Evolutionary conservation across 1,284 basidiomycete genomes (phyloP), one percentile per base, ranked within the genome.

Genomic region (Cystobasidium sp.): DNA sequence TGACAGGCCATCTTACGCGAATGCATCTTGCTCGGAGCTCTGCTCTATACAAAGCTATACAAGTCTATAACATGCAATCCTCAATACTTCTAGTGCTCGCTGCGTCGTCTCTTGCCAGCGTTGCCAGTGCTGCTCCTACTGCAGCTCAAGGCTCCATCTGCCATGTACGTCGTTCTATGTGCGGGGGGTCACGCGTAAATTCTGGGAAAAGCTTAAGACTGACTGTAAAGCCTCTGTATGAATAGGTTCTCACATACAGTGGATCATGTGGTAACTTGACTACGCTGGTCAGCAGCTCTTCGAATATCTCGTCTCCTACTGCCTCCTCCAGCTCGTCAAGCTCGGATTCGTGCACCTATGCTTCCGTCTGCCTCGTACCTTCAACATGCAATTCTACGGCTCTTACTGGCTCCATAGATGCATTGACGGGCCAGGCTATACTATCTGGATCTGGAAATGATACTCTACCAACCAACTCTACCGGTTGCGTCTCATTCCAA

Each of bases 241-340:
- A 24, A 39, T 37, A 66, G 64, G 64, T 66, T 14, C 43, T 66
- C 47, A 66, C 64, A 53, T 66, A 66, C 44, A 55, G n/a, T 41
- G 64, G 64, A 51, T 49, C 47, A 52, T 66, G 64, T 22, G 64
- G 64, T 14, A 66, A 66, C 37, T 49, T 66, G 31, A 66, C 64
- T 12, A 8, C 49, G 1, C 24, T 66, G 20, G n/a, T 24, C 8
- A 53, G 24, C 20, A 6, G 24, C 8, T 12, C 62, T 14, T 44
- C 46, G 18, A 47, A 37, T 37, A 18, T 7, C 46, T 49, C 46
- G 0, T 39, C 62, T 18, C 18, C 49, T 9, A 7, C 49, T 7
- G 31, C 64, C 8, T 18, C 5, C 12, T 52, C 64, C 1, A 31
- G 31, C 43, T 18, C 49, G 20, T 63, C 61, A n/a, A 47, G 43